A percentile compares a stretch with the other conserved stretches of the same genome.
phyloP scores from a whole-genome alignment of 2,329 filamentous ascomycete species.

The Aspergillus bombycis region DNA sequence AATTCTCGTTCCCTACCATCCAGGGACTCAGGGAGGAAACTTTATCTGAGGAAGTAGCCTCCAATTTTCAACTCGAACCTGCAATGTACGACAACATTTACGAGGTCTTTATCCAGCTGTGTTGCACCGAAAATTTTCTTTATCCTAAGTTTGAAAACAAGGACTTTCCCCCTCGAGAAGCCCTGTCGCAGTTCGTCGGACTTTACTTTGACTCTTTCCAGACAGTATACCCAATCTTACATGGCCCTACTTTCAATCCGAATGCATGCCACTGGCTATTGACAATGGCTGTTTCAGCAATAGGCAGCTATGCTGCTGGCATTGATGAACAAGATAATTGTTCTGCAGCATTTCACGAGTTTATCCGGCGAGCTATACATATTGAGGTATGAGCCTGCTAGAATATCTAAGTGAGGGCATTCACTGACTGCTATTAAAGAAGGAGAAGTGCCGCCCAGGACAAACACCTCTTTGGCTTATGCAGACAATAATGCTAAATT shows the following conservation, averaged over 20 bases:
- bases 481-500: slow-evolving; percentile 37
- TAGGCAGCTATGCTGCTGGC: slow-evolving; percentile 44
- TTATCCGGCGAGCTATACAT: slow-evolving; percentile 43
- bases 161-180: slow-evolving; percentile 31
- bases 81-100: slow-evolving; percentile 34
- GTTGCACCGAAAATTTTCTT: slow-evolving; percentile 33
- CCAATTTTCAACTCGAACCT: slow-evolving; percentile 24
- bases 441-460: slow-evolving; percentile 25
- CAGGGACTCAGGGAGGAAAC: slow-evolving; percentile 22
- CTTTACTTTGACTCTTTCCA: slow-evolving; percentile 46
- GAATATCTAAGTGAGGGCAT: too few species aligned
- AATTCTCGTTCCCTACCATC: slow-evolving; percentile 29
- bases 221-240: slow-evolving; percentile 45
- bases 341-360: slow-evolving; percentile 44
- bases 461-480: slow-evolving; percentile 31
- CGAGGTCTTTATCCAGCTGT: slow-evolving; percentile 35
- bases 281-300: slow-evolving; percentile 42
- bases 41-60: slow-evolving; percentile 17
- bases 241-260: slow-evolving; percentile 40
- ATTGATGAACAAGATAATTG: slow-evolving; percentile 31
- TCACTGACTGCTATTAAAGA: slow-evolving; percentile 24
- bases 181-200: slow-evolving; percentile 36
- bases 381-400: slow-evolving; percentile 32
- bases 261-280: slow-evolving; percentile 45
- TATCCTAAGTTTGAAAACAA: slow-evolving; percentile 35